Base-by-base conservation (phyloP, 768 basidiomycete genomes). In the Pleurotus sapidus region DNA sequence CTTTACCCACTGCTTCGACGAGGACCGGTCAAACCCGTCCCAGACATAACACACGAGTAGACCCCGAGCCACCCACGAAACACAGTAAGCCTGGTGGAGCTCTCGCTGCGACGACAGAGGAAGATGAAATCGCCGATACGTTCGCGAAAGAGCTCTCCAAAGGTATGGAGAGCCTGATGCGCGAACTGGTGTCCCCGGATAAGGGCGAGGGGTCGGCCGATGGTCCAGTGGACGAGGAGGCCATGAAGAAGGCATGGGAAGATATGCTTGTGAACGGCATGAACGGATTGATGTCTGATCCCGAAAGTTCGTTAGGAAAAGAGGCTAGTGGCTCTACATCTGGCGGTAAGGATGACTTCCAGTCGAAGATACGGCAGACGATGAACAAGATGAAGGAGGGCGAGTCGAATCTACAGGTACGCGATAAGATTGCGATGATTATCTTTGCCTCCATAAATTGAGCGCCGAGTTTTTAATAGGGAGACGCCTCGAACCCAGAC, bases 351-450 rank as follows among this genome's bases (percentile, higher is more conserved):
- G 54, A 74, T 73, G 73, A 77, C 57, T 95, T 92, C 71, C 89
- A 91, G 71, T 77, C 80, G 9, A 82, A 77, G 58, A 87, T 94
- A 49, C 79, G 79, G 59, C 80, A 84, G 63, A 83, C 93, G 5
- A 85, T 91, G 84, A 80, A 86, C 40, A 88, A 88, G 69, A 70
- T 93, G 58, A 85, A 82, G 65, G 79, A 85, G 67, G 86, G 82
- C 60, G 89, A 93, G 59, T 76, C 80, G 4, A 77, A 75, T 53
- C 60, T 81, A 12, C 70, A 83, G 73, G 83, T 80, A 49, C 23
- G 69, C 65, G 34, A 37, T 25, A 34, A 56, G 43, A 27, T 46
- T 15, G 34, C 49, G 11, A 15, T 27, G 49, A 27, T 18, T 12
- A 48, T 24, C 37, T 27, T 58, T 46, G 42, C 39, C 34, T 1